Evolutionary conservation across 345 rosid species (phyloP), one percentile per base, ranked within the genome.

Genomic region (Citrus unshiu): DNA sequence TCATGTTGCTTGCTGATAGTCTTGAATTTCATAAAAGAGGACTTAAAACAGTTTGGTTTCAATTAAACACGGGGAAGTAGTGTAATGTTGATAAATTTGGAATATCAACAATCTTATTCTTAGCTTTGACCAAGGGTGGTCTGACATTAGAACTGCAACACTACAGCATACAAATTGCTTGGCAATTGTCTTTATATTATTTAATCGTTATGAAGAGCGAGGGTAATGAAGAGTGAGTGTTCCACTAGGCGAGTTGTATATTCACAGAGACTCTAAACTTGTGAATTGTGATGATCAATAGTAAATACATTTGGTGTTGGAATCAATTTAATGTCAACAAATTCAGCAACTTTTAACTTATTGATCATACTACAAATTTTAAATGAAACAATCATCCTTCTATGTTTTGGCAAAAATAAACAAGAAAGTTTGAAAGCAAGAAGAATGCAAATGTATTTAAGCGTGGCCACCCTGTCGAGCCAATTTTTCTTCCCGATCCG

Each of bases 401-500:
- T 9, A 49, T 22, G 32, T 30, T 51, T 13, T 13, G 8, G n/a
- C 0, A 18, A 32, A 13, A 29, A 49, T 29, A 13, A 74, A 27
- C 3, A 25, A 27, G 16, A 46, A 2, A 40, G 40, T 22, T 7
- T 34, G 69, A 27, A 3, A 5, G 32, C 8, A 19, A 5, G 29
- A 10, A 18, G 59, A 14, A 65, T n/a, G 60, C 2, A 29, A 21
- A 40, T 7, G 46, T 2, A 62, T 7, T 78, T 74, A 85, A 57
- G 83, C 72, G 5, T 18, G 35, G 72, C 80, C 79, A 75, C 29
- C 65, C 1, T 10, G 60, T n/a, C 46, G 10, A 27, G 37, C 51
- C 13, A 27, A 2, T 37, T 12, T 10, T 7, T 83, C 89, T 66
- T 91, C 93, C 79, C 77, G 70, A 54, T 75, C 72, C 1, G 94